phyloP scores from a whole-genome alignment of 2,329 filamentous ascomycete species.

The Fusarium agapanthi region DNA sequence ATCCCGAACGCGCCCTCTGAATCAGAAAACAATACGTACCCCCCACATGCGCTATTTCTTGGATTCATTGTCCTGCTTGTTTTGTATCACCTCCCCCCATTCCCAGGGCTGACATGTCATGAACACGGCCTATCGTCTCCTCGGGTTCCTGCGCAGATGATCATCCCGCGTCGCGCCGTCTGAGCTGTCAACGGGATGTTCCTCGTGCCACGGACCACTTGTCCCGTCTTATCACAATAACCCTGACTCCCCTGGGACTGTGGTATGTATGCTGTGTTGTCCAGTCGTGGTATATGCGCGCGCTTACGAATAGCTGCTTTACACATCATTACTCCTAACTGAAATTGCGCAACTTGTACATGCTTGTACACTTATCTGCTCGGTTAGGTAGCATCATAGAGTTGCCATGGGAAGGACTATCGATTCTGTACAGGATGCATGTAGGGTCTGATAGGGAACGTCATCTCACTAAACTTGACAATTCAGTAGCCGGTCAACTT shows the following conservation, averaged over 20 bases:
- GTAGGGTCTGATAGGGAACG: conserved; percentile 14
- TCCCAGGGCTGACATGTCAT: conserved; percentile 19
- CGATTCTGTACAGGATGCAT: conserved; percentile 25
- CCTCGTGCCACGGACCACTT: conserved; percentile 32
- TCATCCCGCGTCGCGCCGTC: conserved; percentile 38
- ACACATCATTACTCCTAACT: conserved; percentile 29
- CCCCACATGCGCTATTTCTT: conserved; percentile 34
- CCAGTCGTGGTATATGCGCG: conserved; percentile 16
- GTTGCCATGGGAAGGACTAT: conserved; percentile 6
- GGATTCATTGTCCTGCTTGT: neutral
- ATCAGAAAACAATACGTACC: conserved; percentile 10
- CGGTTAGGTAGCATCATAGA: conserved; percentile 5
- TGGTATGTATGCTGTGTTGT: conserved; percentile 2
- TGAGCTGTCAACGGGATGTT: conserved; percentile 37
- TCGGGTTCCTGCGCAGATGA: conserved; percentile 47
- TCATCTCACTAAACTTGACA: conserved; percentile 2
- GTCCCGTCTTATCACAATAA: conserved; percentile 15
- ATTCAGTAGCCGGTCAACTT: neutral
- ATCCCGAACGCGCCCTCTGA: conserved; percentile 7
- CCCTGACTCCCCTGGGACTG: neutral
- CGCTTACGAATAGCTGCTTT: conserved; percentile 34
- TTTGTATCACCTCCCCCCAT: neutral
- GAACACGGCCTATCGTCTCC: conserved; percentile 34
- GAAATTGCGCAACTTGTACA: conserved; percentile 9
- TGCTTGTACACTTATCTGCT: neutral